These are phyloP conservation scores for Lunularia cruciata DNA, from an alignment of 225 moss, liverwort and hornwort species.

Conservation along the genomic window DNA sequence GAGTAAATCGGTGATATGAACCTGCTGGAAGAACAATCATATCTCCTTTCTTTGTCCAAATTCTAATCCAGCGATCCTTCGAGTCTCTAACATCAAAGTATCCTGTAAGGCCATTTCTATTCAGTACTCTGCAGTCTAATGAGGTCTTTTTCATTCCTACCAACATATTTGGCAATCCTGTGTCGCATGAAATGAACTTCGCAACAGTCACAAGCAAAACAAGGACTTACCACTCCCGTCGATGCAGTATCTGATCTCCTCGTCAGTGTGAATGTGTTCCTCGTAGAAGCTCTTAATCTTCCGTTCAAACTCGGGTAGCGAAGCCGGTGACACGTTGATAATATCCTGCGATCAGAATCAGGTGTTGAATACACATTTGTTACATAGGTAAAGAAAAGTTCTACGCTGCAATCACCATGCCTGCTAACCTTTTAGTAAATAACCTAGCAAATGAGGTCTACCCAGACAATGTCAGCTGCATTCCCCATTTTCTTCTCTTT, in stretches of 20 bases:
- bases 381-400: no score
- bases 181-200: no score
- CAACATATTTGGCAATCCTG: background rate
- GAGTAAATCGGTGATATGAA: conserved; percentile 89
- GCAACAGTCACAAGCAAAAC: background rate
- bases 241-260: conserved; percentile 91
- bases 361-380: no score
- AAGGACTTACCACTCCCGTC: conserved; percentile 69
- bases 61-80: conserved; percentile 76
- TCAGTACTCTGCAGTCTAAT: no score
- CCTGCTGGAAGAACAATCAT: conserved; percentile 94
- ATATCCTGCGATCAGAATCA: conserved; percentile 55
- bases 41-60: conserved; percentile 75
- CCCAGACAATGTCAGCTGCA: background rate
- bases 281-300: conserved; percentile 87
- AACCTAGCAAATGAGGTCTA: background rate
- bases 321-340: conserved; percentile 61
- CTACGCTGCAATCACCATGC: no score
- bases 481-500: background rate
- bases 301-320: conserved; percentile 59
- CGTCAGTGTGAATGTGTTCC: conserved; percentile 91
- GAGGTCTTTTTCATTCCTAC: no score
- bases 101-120: no score
- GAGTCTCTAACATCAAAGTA: conserved; percentile 87
- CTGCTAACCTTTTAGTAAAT: no score